These are phyloP conservation scores for Cucurbita argyrosperma DNA, from an alignment of 306 rosid genomes.

Conservation along the genomic window DNA sequence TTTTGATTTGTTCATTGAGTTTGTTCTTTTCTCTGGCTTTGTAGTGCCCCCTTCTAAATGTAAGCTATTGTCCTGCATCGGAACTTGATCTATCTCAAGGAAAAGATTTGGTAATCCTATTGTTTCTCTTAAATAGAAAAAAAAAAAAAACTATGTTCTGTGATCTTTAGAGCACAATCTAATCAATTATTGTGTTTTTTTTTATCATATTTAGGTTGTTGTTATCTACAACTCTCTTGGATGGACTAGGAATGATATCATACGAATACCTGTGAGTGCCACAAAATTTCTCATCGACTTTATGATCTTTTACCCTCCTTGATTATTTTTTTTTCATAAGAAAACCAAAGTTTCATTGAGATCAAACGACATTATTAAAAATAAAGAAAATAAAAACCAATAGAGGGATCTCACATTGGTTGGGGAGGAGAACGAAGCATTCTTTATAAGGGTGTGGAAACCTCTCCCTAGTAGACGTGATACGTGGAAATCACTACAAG, in stretches of 20 bases:
- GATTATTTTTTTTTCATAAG: no score
- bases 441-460: no score
- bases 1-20: background rate
- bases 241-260: conserved; percentile 34
- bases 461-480: no score
- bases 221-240: conserved; percentile 43
- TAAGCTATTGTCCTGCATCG: conserved; percentile 43
- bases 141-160: background rate
- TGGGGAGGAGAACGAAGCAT: no score
- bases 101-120: conserved; percentile 26
- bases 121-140: background rate
- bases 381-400: no score
- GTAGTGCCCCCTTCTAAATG: conserved; percentile 42
- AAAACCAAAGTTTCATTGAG: no score
- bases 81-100: conserved; percentile 39
- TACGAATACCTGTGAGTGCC: conserved; percentile 36
- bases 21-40: conserved; percentile 2
- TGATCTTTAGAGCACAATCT: conserved; percentile 6
- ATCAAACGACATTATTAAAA: no score
- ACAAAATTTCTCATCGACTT: background rate
- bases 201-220: conserved; percentile 17
- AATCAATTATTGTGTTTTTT: background rate
- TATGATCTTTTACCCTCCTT: background rate
- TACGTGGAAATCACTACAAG: no score
- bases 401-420: no score